Evolutionary conservation across 1,284 basidiomycete species (phyloP), one percentile per base, ranked within the genome.

Genomic region (Tranzscheliella williamsii): DNA sequence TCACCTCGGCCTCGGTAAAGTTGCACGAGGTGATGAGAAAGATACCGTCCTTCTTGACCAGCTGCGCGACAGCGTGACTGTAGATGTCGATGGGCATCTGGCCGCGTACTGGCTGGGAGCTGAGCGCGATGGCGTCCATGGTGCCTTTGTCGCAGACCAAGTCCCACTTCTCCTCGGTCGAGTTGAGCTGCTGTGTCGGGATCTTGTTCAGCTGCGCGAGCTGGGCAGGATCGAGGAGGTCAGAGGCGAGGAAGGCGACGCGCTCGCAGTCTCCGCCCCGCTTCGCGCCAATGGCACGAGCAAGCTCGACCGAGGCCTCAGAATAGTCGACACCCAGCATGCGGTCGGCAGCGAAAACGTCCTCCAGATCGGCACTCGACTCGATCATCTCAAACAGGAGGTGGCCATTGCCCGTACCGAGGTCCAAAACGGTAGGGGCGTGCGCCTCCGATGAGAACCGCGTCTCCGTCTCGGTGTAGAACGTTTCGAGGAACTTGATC

Each of bases 21-120:
- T 94, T 94, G 75, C 91, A 93, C 6, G 73, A 76, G 6, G 90
- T 92, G 52, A 93, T 90, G 35, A 93, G 80, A 72, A 93, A 91
- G 64, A 83, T 80, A 4, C 87, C 89, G 2, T 39, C n/a, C 4
- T 41, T 52, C 35, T 64, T 85, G 21, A 91, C 80, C 38, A 90
- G 76, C 23, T 76, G 76, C 2, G 80, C 78, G 11, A 89, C 83
- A 5, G 85, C 84, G 23, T 68, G 66, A 4, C 87, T 86, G 77
- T 93, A 93, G 9, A 78, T 77, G 16, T 82, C 79, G 2, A 83
- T 83, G 2, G 87, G 85, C 0, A 82, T 80, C 30, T 68, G 74
- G 11, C 85, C 87, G 26, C 79, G 67, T 15, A 80, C 81, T 34
- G 85, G 83, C 66, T 85, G 85, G 41, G 83, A 83, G 41, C 84